These are phyloP conservation scores for Penicillium sp. DNA, from an alignment of 2,329 filamentous ascomycete genomes.

Conservation along the genomic window DNA sequence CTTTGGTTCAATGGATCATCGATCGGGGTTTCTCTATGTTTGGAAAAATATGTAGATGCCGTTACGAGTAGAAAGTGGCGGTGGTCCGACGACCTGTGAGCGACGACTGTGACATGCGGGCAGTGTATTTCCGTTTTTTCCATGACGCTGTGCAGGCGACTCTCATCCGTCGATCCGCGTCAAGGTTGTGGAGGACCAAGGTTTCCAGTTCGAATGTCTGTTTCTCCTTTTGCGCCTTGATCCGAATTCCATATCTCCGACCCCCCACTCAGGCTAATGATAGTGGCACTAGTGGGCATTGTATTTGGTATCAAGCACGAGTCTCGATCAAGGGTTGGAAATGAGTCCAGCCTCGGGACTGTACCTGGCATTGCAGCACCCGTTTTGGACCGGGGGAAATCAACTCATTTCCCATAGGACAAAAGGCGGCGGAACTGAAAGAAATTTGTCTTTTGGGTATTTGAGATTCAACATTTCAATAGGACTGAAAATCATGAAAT, in stretches of 20 bases:
- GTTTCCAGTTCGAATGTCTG: not conserved
- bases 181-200: not conserved
- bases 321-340: conserved; percentile 8
- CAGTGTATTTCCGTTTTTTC: not conserved
- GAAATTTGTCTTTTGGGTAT: not conserved
- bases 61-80: not conserved
- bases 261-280: not conserved
- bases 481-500: not conserved
- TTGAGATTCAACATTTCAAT: not conserved
- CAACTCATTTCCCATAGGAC: conserved; percentile 9
- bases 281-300: not conserved
- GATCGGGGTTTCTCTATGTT: not conserved
- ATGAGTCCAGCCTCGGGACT: conserved; percentile 18
- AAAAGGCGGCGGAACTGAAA: conserved; percentile 1
- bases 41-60: not conserved
- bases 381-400: not conserved
- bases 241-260: not conserved
- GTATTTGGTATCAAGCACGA: not conserved
- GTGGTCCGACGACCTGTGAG: conserved; percentile 6
- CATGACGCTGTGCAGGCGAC: conserved; percentile 5
- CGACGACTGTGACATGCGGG: conserved; percentile 7
- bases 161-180: conserved; percentile 2
- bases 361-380: conserved; percentile 20
- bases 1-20: not conserved
- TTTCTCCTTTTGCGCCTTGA: not conserved